A percentile compares a stretch with the other conserved stretches of the same genome.
Conservation (phyloP, 1,284 basidiomycete genomes). For the Wallemia ichthyophaga region DNA sequence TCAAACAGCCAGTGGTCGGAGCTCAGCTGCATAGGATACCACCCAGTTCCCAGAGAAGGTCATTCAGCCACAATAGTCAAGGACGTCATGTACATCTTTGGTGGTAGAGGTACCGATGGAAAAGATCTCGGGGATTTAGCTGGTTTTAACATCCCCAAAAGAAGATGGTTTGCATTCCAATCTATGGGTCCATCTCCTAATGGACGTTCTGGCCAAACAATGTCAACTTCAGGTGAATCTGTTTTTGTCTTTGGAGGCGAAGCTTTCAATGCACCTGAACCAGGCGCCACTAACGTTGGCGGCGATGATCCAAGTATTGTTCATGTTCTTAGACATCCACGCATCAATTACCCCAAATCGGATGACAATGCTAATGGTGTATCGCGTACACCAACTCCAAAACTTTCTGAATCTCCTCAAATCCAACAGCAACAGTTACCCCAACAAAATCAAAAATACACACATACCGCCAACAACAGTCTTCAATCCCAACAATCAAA, state of each 20-base stretch:
- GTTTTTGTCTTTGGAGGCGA: conserved; percentile 88
- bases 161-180: conserved; percentile 93
- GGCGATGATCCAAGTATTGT: conserved; percentile 49
- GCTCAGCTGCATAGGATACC: conserved; percentile 85
- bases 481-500: background rate
- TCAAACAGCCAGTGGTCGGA: conserved; percentile 62
- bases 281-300: conserved; percentile 15
- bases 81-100: conserved; percentile 94
- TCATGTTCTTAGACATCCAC: conserved; percentile 55
- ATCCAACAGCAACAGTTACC: conserved; percentile 3
- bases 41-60: conserved; percentile 82
- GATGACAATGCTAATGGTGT: conserved; percentile 9
- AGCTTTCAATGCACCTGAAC: conserved; percentile 25
- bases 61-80: conserved; percentile 90
- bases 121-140: conserved; percentile 84
- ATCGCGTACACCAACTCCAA: background rate
- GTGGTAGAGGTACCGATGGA: conserved; percentile 84
- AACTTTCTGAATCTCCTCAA: background rate
- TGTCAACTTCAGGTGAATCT: conserved; percentile 62
- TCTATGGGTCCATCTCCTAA: conserved; percentile 89
- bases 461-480: background rate
- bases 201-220: conserved; percentile 74
- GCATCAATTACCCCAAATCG: conserved; percentile 61
- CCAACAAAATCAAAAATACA: conserved; percentile 3
- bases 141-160: conserved; percentile 68